Percentiles rank a stretch among this genome's conserved stretches.
These are phyloP conservation scores for Myxozyma udenii DNA, from an alignment of 805 yeast genomes.

Conservation along the genomic window DNA sequence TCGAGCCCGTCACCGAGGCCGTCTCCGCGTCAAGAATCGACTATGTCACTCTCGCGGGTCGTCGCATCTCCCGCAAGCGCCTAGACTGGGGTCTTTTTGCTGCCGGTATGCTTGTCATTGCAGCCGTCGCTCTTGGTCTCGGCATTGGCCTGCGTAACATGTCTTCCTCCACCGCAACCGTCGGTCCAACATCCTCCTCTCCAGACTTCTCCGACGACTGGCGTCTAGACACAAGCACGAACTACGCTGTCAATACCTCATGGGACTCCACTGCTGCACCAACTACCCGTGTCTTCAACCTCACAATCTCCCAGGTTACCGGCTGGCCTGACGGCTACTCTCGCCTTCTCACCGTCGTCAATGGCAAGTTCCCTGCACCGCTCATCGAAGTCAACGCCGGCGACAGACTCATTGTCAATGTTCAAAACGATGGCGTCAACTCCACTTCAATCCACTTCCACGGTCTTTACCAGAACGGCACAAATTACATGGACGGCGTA, in stretches of 20 bases:
- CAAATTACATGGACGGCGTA: conserved; percentile 86
- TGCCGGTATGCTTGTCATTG: conserved; percentile 9
- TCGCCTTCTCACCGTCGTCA: conserved; percentile 57
- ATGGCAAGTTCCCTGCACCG: conserved; percentile 83
- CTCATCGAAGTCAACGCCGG: conserved; percentile 69
- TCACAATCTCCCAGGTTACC: conserved; percentile 39
- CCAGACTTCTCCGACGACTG: conserved; percentile 3
- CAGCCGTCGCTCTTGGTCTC: conserved; percentile 25
- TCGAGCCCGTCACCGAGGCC: too few species aligned
- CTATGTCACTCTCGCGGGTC: neutral
- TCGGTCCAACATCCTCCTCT: neutral
- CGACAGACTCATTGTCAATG: conserved; percentile 66
- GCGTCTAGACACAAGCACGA: conserved; percentile 26
- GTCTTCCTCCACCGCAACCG: neutral
- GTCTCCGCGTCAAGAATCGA: too few species aligned
- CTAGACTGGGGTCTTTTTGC: neutral
- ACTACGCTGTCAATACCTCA: conserved; percentile 8
- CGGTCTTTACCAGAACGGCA: conserved; percentile 78
- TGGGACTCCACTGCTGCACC: conserved; percentile 27
- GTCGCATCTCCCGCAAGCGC: neutral
- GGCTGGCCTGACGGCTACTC: conserved; percentile 59
- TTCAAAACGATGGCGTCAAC: conserved; percentile 64
- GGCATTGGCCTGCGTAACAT: conserved; percentile 20
- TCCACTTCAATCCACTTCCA: conserved; percentile 88
- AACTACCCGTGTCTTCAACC: conserved; percentile 37